These are phyloP conservation scores for Beauveria sp. DNA, from an alignment of 2,329 filamentous ascomycete species.

Conservation along the genomic window DNA sequence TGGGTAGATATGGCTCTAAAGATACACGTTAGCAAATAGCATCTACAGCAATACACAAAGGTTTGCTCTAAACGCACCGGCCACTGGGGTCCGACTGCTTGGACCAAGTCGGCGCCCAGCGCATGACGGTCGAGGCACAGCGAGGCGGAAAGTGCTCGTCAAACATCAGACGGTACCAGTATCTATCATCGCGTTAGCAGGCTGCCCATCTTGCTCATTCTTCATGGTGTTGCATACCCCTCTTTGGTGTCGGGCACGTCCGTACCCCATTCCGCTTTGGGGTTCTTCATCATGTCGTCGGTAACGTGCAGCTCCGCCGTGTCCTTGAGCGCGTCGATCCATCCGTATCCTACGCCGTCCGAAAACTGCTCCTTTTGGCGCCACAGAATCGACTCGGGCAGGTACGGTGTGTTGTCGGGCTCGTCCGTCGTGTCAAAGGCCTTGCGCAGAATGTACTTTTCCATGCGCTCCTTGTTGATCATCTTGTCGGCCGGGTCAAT, in stretches of 20 bases:
- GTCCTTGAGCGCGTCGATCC: conserved; percentile 97
- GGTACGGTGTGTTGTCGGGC: conserved; percentile 71
- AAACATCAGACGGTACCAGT: conserved; percentile 98
- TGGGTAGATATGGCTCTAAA: conserved; percentile 68
- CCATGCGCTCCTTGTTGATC: conserved; percentile 81
- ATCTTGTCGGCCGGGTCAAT: conserved; percentile 93
- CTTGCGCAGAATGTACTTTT: conserved; percentile 97
- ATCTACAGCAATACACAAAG: neutral
- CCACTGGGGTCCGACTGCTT: conserved; percentile 94
- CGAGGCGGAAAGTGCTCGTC: conserved; percentile 94
- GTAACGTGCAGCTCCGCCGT: conserved; percentile 82
- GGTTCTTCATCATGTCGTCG: conserved; percentile 98
- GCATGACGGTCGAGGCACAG: conserved; percentile 87
- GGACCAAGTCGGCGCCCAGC: conserved; percentile 97
- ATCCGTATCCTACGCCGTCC: conserved; percentile 96
- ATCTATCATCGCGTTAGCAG: conserved; percentile 39
- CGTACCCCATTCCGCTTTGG: conserved; percentile 88
- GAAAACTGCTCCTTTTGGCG: conserved; percentile 99
- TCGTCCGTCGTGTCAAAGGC: conserved; percentile 92
- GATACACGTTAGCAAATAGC: conserved; percentile 7
- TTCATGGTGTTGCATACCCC: conserved; percentile 50
- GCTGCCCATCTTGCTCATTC: neutral
- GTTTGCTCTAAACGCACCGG: conserved; percentile 45
- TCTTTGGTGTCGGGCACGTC: conserved; percentile 97
- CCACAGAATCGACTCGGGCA: conserved; percentile 95